phyloP scores from a whole-genome alignment of 2,329 filamentous ascomycete genomes.

The Alternaria solani region DNA sequence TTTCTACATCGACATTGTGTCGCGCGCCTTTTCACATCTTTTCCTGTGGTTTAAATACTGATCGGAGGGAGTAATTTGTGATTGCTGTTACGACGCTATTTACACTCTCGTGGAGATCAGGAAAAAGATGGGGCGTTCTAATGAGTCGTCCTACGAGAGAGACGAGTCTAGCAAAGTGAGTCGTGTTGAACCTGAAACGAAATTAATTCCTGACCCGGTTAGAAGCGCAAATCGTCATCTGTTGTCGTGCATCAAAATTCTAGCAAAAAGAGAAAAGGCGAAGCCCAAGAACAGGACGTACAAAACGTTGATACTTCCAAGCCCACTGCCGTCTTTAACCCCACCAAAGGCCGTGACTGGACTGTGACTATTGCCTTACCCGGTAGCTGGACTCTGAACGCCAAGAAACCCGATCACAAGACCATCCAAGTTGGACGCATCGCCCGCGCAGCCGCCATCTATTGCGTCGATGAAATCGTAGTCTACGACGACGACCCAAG shows the following conservation, averaged over 20 bases:
- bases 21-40: background rate
- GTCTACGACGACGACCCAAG: constrained; percentile 76
- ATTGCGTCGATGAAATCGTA: constrained; percentile 84
- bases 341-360: constrained; percentile 70
- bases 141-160: constrained; percentile 11
- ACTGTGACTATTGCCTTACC: constrained; percentile 81
- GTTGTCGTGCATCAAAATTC: constrained; percentile 29
- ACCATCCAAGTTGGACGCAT: constrained; percentile 77
- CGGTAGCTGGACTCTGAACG: constrained; percentile 72
- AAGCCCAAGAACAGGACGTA: constrained; percentile 16
- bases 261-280: constrained; percentile 28
- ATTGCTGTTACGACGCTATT: background rate
- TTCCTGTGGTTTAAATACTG: too few species aligned
- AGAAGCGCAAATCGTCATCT: constrained; percentile 37
- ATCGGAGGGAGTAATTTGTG: background rate
- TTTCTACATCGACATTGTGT: background rate
- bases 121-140: background rate
- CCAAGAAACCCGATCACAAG: constrained; percentile 76
- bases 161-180: constrained; percentile 17
- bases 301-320: constrained; percentile 64
- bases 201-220: background rate
- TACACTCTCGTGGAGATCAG: background rate
- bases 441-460: constrained; percentile 81
- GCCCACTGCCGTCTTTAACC: constrained; percentile 73
- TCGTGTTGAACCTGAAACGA: too few species aligned